phyloP scores from a whole-genome alignment of 352 stramenopile genomes.

The Globisporangium recalcitrans region DNA sequence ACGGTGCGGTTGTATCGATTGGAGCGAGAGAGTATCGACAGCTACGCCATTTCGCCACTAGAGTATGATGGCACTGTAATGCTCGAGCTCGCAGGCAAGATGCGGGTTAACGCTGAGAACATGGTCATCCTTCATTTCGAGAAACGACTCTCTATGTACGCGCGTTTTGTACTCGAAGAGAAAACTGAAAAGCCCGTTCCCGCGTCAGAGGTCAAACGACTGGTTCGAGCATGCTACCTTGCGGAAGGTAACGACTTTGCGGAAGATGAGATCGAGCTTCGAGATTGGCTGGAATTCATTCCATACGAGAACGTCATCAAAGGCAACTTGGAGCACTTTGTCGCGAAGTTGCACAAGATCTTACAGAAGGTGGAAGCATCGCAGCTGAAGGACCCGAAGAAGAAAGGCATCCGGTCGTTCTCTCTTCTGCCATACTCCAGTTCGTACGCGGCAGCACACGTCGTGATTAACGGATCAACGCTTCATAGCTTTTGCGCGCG shows the following conservation, averaged over 20 bases:
- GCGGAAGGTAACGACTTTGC: background rate
- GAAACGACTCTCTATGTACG: conserved; percentile 10
- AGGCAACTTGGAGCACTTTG: conserved; percentile 8
- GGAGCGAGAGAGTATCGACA: background rate
- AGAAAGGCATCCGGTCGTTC: conserved; percentile 5
- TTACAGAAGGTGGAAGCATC: background rate
- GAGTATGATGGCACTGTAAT: conserved; percentile 4
- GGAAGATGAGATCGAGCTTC: conserved; percentile 3
- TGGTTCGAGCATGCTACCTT: conserved; percentile 10
- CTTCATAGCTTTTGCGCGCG: conserved; percentile 2
- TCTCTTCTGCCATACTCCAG: conserved; percentile 10
- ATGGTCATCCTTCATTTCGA: conserved; percentile 11
- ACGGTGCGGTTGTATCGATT: conserved; percentile 8
- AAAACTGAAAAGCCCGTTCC: background rate
- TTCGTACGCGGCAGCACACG: background rate
- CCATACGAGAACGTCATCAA: conserved; percentile 12
- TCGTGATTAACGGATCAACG: conserved; percentile 13
- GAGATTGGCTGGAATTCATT: background rate
- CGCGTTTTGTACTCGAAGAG: conserved; percentile 2
- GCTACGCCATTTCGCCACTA: background rate
- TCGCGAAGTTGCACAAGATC: conserved; percentile 6
- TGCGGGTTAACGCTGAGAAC: conserved; percentile 10
- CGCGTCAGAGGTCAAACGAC: background rate
- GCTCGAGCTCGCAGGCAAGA: background rate
- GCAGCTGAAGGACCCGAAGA: background rate